Evolutionary conservation across 768 basidiomycete genomes (phyloP).

Genomic region (Mycena vitilis): DNA sequence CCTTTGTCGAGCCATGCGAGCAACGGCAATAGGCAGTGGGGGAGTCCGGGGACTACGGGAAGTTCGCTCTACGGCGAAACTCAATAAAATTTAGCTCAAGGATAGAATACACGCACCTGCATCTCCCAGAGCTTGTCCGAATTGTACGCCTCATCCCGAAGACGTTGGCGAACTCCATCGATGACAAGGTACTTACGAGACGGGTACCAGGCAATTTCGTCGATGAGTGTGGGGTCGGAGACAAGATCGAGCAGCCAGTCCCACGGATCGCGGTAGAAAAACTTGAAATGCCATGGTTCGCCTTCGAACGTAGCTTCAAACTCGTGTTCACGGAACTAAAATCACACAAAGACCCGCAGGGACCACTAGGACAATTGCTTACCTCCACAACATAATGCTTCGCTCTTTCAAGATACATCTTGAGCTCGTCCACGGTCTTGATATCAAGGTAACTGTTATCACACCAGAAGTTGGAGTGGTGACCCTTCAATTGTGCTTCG

Average conservation of each 20-base stretch:
- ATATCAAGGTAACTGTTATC: slow-evolving; percentile 14
- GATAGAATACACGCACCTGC: background rate
- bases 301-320: slow-evolving; percentile 26
- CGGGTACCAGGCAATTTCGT: slow-evolving; percentile 28
- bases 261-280: slow-evolving; percentile 34
- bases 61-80: background rate
- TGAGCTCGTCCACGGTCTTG: slow-evolving; percentile 10
- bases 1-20: slow-evolving; percentile 25
- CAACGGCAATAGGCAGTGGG: slow-evolving; percentile 23
- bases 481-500: slow-evolving; percentile 19
- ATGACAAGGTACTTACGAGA: slow-evolving; percentile 33
- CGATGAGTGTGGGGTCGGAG: slow-evolving; percentile 24
- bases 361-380: background rate
- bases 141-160: slow-evolving; percentile 33
- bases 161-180: slow-evolving; percentile 17
- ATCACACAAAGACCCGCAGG: background rate
- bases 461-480: slow-evolving; percentile 27
- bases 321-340: slow-evolving; percentile 26
- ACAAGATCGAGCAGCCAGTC: slow-evolving; percentile 32
- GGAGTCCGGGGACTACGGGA: slow-evolving; percentile 20
- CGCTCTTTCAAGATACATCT: slow-evolving; percentile 15
- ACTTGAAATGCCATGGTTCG: slow-evolving; percentile 19
- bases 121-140: slow-evolving; percentile 26
- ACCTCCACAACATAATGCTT: slow-evolving; percentile 32
- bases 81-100: background rate